A percentile compares a stretch with the other conserved stretches of the same genome.
Conservation (phyloP, 2,329 filamentous ascomycete species). For the Macrophomina pseudophaseolina region DNA sequence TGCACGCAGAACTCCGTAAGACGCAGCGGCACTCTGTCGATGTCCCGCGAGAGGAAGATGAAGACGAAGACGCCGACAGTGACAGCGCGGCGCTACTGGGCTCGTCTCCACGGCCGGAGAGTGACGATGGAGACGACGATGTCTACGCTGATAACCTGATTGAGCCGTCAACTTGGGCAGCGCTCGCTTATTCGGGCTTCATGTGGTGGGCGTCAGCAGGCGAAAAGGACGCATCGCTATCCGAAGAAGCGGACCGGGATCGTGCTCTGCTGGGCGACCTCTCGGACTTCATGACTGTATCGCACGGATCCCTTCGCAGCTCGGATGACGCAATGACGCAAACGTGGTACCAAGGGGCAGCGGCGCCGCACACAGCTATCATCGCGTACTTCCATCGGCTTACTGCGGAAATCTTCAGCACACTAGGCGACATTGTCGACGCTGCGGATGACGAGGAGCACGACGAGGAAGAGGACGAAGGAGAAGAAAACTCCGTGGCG, state of each 20-base stretch:
- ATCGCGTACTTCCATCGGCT: constrained; percentile 83
- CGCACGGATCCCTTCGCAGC: constrained; percentile 44
- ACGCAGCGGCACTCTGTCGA: constrained; percentile 36
- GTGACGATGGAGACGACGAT: constrained; percentile 21
- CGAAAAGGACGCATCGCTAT: constrained; percentile 65
- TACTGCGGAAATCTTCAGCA: constrained; percentile 68
- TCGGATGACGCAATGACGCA: constrained; percentile 52
- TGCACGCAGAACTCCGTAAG: constrained; percentile 43
- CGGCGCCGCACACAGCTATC: constrained; percentile 68
- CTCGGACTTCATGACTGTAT: constrained; percentile 36
- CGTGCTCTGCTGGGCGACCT: constrained; percentile 51
- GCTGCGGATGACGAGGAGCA: constrained; percentile 48
- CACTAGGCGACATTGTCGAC: constrained; percentile 67
- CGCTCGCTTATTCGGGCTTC: constrained; percentile 79
- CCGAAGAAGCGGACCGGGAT: constrained; percentile 60
- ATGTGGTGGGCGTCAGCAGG: constrained; percentile 91
- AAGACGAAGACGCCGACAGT: constrained; percentile 42
- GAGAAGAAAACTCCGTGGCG: constrained; percentile 47
- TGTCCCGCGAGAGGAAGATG: constrained; percentile 32
- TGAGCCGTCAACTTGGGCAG: constrained; percentile 67
- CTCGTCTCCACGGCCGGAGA: not conserved
- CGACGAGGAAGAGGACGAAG: constrained; percentile 43
- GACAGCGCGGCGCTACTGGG: constrained; percentile 39
- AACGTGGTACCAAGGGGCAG: constrained; percentile 24
- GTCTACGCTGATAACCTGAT: constrained; percentile 48